These are phyloP conservation scores for Trametes coccinea DNA, from an alignment of 768 basidiomycete genomes.

Conservation along the genomic window DNA sequence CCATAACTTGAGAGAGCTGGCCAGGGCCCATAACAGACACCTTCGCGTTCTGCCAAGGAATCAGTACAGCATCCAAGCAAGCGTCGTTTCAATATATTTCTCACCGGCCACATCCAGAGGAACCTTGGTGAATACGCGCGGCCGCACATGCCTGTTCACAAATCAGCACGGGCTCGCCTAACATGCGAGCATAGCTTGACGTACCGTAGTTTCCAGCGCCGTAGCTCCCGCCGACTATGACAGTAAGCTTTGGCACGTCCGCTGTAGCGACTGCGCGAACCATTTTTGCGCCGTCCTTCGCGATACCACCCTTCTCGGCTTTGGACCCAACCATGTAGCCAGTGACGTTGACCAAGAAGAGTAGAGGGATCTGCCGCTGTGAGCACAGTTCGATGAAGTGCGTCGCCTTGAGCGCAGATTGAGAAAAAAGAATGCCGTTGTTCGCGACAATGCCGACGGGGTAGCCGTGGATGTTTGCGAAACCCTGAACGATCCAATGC, in stretches of 20 bases:
- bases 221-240: constrained; percentile 90
- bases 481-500: constrained; percentile 53
- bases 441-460: constrained; percentile 92
- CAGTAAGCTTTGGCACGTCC: constrained; percentile 91
- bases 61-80: constrained; percentile 1
- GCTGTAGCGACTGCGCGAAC: constrained; percentile 93
- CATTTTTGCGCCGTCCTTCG: constrained; percentile 97
- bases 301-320: constrained; percentile 92
- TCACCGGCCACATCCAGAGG: constrained; percentile 97
- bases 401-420: constrained; percentile 90
- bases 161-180: constrained; percentile 13
- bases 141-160: constrained; percentile 81
- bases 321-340: constrained; percentile 98
- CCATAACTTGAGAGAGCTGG: constrained; percentile 93
- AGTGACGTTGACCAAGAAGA: constrained; percentile 96
- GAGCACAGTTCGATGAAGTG: constrained; percentile 96
- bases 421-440: constrained; percentile 93
- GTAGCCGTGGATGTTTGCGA: constrained; percentile 85
- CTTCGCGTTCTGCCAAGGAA: constrained; percentile 69
- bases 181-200: constrained; percentile 21
- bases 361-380: constrained; percentile 82
- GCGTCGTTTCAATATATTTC: constrained; percentile 29
- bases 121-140: constrained; percentile 94
- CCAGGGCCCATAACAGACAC: constrained; percentile 95
- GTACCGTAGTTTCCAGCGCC: constrained; percentile 94